Percentiles rank a stretch among this genome's conserved stretches.
Conservation (phyloP, 1,284 basidiomycete genomes). For the Neonothopanus nambi region DNA sequence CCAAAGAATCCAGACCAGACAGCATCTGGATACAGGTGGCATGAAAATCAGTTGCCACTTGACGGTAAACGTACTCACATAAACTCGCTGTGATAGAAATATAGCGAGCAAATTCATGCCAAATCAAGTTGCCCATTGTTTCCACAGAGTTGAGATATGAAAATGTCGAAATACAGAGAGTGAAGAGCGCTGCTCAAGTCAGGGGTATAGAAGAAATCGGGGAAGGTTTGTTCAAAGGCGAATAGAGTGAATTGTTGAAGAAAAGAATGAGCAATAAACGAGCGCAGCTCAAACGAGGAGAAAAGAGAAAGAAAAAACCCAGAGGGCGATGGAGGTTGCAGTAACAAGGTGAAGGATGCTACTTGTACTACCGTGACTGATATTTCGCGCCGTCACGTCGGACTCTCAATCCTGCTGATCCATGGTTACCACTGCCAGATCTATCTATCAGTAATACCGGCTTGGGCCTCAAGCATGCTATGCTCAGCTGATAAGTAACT, state of each 20-base stretch:
- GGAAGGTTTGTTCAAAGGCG: constrained; percentile 17
- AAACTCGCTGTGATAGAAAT: constrained; percentile 70
- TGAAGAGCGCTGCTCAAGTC: constrained; percentile 29
- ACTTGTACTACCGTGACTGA: not conserved
- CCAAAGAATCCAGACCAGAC: constrained; percentile 81
- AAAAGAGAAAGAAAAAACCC: constrained; percentile 25
- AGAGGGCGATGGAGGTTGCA: not conserved
- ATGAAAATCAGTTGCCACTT: constrained; percentile 16
- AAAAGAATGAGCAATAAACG: constrained; percentile 35
- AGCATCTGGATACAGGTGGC: constrained; percentile 49
- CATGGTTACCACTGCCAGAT: too few species aligned
- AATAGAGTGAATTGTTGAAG: constrained; percentile 19
- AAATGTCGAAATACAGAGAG: constrained; percentile 17
- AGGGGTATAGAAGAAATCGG: constrained; percentile 12
- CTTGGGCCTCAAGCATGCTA: too few species aligned
- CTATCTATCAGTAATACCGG: too few species aligned
- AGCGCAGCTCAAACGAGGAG: constrained; percentile 55
- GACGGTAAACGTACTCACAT: constrained; percentile 55
- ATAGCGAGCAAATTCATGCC: constrained; percentile 78
- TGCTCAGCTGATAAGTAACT: too few species aligned
- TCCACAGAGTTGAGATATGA: constrained; percentile 16
- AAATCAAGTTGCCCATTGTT: constrained; percentile 79
- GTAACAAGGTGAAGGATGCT: not conserved
- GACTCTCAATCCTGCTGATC: too few species aligned
- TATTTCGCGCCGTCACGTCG: too few species aligned